Evolutionary conservation across 2,329 filamentous ascomycete genomes (phyloP).

Genomic region (Aspergillus sp.): DNA sequence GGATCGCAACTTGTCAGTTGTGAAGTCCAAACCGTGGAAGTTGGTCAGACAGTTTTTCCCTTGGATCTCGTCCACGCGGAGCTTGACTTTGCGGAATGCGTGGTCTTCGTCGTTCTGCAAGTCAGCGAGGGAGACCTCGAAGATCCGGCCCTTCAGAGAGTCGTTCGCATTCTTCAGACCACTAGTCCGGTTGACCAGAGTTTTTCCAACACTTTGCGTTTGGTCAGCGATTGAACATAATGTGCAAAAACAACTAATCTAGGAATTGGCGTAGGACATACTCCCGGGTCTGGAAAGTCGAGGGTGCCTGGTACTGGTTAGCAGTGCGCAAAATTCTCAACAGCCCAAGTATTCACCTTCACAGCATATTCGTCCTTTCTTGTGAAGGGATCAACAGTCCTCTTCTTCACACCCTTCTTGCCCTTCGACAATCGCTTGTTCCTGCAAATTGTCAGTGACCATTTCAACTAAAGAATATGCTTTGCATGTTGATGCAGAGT

Average conservation of each 20-base stretch:
- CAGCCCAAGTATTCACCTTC: conserved; percentile 58
- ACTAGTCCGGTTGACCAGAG: conserved; percentile 97
- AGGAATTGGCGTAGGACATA: conserved; percentile 50
- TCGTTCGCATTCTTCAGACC: conserved; percentile 99
- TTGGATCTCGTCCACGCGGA: conserved; percentile 97
- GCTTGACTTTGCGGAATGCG: conserved; percentile 99
- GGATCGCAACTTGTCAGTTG: conserved; percentile 98
- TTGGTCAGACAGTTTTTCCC: conserved; percentile 99
- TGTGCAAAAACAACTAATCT: background rate
- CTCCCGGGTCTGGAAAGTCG: conserved; percentile 94
- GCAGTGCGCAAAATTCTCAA: conserved; percentile 3
- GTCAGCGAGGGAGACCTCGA: conserved; percentile 98
- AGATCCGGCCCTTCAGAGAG: conserved; percentile 94
- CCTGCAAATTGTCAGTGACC: conserved; percentile 45
- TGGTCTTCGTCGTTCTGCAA: conserved; percentile 99
- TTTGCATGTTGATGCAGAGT: conserved; percentile 2
- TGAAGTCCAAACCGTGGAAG: conserved; percentile 99
- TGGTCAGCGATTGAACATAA: conserved; percentile 10
- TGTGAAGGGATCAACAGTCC: conserved; percentile 93
- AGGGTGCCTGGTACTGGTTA: conserved; percentile 64
- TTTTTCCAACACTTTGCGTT: conserved; percentile 86
- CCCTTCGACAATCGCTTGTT: conserved; percentile 99
- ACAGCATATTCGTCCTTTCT: conserved; percentile 99
- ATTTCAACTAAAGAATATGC: conserved; percentile 1
- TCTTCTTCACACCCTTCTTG: conserved; percentile 99